A percentile compares a stretch with the other conserved stretches of the same genome.
Conservation (phyloP, 2,329 filamentous ascomycete genomes). For the Cladosporium sp. region DNA sequence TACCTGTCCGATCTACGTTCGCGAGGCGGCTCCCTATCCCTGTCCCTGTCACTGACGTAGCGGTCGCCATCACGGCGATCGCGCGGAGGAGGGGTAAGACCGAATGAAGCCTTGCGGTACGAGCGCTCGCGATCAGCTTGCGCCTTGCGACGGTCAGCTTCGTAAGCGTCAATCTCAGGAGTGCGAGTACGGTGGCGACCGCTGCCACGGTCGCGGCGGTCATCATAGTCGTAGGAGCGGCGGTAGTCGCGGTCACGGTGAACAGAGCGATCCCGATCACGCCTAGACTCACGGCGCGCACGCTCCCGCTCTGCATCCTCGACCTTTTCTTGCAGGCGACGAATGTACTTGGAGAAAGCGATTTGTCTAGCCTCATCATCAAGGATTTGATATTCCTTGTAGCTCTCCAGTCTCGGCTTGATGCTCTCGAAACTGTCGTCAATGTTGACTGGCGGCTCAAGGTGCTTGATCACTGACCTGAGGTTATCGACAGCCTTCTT, state of each 20-base stretch:
- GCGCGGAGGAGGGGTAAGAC: conserved; percentile 38
- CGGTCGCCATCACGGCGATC: conserved; percentile 32
- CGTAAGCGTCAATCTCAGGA: conserved; percentile 89
- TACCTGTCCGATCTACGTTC: conserved; percentile 36
- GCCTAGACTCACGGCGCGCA: conserved; percentile 42
- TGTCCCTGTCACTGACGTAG: conserved; percentile 33
- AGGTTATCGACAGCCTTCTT: conserved; percentile 82
- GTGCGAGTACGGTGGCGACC: conserved; percentile 62
- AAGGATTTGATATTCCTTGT: conserved; percentile 81
- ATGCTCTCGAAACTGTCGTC: conserved; percentile 89
- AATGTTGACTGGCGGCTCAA: conserved; percentile 78
- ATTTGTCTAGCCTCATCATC: conserved; percentile 79
- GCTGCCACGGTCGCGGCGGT: conserved; percentile 49
- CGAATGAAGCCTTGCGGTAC: conserved; percentile 69
- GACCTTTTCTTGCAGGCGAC: conserved; percentile 87
- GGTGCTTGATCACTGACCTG: conserved; percentile 81
- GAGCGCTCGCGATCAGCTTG: conserved; percentile 93
- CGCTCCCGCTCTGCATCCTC: conserved; percentile 70
- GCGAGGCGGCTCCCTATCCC: conserved; percentile 34
- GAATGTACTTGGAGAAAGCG: conserved; percentile 90
- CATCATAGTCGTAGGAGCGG: conserved; percentile 44
- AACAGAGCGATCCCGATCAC: conserved; percentile 44
- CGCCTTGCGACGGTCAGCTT: conserved; percentile 90
- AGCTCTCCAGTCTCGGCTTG: conserved; percentile 74
- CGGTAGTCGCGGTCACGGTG: conserved; percentile 40